phyloP scores from a whole-genome alignment of 139 green algal genomes.

The Penium margaritaceum region DNA sequence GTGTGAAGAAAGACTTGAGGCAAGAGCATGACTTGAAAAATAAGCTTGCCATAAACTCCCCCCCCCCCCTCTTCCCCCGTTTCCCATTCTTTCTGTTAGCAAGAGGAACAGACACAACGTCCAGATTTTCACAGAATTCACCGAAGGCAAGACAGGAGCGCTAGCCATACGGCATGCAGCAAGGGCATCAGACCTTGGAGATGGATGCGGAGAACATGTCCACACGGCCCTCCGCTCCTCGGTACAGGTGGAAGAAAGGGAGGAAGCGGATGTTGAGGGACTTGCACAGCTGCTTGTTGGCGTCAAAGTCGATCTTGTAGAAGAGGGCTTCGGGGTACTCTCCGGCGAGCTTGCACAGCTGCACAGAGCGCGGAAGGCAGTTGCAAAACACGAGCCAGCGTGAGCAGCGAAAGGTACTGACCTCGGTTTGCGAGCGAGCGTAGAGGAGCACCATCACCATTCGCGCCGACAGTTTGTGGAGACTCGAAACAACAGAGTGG shows the following conservation, averaged over 20 bases:
- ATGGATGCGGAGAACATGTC: conserved; percentile 66
- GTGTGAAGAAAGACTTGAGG: conserved; percentile 7
- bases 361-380: background rate
- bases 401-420: background rate
- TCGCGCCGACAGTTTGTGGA: background rate
- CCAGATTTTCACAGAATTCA: background rate
- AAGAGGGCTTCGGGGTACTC: conserved; percentile 66
- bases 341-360: conserved; percentile 59
- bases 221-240: conserved; percentile 66
- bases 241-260: conserved; percentile 87
- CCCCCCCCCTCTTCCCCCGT: no score
- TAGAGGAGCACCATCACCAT: background rate
- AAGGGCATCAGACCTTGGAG: no score
- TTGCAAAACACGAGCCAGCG: background rate
- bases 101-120: background rate
- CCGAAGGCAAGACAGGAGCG: background rate
- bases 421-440: background rate
- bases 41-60: background rate
- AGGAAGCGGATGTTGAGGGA: conserved; percentile 78
- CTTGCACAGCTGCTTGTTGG: conserved; percentile 73
- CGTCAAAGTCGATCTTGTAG: conserved; percentile 80
- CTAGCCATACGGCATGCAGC: conserved; percentile 2
- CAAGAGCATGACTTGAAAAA: background rate
- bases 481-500: background rate
- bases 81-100: no score